Percentiles rank a stretch among this genome's conserved stretches.
Conservation (phyloP, 2,329 filamentous ascomycete genomes). For the Alternaria viburni region DNA sequence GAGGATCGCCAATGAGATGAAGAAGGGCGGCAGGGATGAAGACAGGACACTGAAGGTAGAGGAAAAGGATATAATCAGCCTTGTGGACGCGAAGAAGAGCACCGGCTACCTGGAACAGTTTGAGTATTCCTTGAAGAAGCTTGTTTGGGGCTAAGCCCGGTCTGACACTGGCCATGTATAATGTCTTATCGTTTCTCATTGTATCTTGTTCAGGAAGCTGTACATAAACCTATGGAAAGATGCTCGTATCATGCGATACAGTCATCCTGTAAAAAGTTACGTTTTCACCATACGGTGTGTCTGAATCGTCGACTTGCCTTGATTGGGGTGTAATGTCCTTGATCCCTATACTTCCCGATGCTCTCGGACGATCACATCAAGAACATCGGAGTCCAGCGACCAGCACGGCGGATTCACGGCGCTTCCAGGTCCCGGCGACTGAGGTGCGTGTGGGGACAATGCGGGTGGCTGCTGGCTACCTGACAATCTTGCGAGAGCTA, state of each 20-base stretch:
- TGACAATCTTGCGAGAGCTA: conserved; percentile 2
- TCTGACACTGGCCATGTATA: not conserved
- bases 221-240: not conserved
- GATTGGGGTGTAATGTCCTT: not conserved
- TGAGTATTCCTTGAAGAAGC: conserved; percentile 88
- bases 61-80: conserved; percentile 75
- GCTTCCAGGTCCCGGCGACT: not conserved
- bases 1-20: conserved; percentile 63
- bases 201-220: not conserved
- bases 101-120: conserved; percentile 86
- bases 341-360: not conserved
- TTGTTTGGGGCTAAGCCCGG: conserved; percentile 73
- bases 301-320: not conserved
- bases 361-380: not conserved
- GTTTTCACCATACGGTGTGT: not conserved
- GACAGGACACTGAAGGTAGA: conserved; percentile 52
- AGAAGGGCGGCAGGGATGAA: conserved; percentile 51
- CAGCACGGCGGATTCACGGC: not conserved
- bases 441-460: not conserved
- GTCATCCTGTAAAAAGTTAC: not conserved
- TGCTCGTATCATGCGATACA: not conserved
- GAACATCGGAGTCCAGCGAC: not conserved
- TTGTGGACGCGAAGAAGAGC: conserved; percentile 83
- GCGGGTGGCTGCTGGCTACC: not conserved
- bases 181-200: not conserved